A percentile compares a stretch with the other conserved stretches of the same genome.
phyloP scores from a whole-genome alignment of 2,329 filamentous ascomycete genomes.

The Escovopsis weberi region DNA sequence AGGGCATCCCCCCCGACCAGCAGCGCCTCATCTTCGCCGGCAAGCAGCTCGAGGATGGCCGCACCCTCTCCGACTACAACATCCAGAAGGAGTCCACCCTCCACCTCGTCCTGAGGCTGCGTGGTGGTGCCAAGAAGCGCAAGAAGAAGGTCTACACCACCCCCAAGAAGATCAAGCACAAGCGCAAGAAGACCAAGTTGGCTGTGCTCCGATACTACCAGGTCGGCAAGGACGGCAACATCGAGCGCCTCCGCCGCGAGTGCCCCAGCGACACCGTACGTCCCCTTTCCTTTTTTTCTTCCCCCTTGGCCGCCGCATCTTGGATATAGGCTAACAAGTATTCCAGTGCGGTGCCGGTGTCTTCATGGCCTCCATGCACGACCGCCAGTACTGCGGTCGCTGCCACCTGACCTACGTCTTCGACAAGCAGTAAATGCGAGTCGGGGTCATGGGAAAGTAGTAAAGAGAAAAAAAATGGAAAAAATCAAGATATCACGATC shows the following conservation, averaged over 20 bases:
- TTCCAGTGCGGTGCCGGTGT: conserved; percentile 92
- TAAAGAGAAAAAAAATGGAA: conserved; percentile 12
- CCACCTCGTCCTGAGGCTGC: conserved; percentile 92
- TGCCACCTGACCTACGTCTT: conserved; percentile 63
- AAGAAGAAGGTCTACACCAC: conserved; percentile 99
- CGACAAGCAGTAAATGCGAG: conserved; percentile 42
- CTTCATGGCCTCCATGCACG: conserved; percentile 99
- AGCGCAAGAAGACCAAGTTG: conserved; percentile 99
- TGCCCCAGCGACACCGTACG: conserved; percentile 70
- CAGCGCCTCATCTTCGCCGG: conserved; percentile 99
- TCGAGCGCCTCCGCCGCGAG: conserved; percentile 96
- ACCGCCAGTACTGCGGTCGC: conserved; percentile 89
- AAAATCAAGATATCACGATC: too few species aligned
- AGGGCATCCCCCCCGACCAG: conserved; percentile 97
- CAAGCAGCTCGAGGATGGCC: conserved; percentile 99
- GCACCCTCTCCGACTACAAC: conserved; percentile 99
- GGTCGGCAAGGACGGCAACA: conserved; percentile 99
- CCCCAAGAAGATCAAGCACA: conserved; percentile 99
- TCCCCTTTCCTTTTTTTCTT: neutral
- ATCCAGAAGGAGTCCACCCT: conserved; percentile 99
- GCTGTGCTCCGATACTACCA: conserved; percentile 99
- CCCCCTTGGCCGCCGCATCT: too few species aligned
- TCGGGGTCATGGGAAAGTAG: conserved; percentile 8
- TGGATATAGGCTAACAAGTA: too few species aligned
- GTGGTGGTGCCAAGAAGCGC: conserved; percentile 98